Base-by-base conservation (phyloP, 1,284 basidiomycete genomes). In the Rhodotorula sp. region DNA sequence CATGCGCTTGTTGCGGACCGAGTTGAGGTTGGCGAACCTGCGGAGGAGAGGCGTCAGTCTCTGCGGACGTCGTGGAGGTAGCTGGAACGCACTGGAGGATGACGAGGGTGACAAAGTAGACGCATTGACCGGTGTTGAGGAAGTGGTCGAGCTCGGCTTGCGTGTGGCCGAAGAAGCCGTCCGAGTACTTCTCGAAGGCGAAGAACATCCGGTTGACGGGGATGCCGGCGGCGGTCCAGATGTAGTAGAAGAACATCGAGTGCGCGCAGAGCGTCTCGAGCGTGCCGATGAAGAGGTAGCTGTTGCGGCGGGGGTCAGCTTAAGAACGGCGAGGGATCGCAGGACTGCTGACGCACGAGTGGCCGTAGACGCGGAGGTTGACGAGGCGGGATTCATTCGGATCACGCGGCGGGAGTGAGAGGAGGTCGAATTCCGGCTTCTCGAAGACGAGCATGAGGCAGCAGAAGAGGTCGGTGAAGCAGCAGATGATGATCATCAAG, bases 91-190 rank as follows among this genome's bases (percentile, higher is more conserved):
- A 26, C 51, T 52, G 51, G 51, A 52, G n/a, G 51, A 52, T 52
- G 51, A 52, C 51, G 51, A 52, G 51, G 10, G 51, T 26, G 51
- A 52, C 51, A 18, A 52, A 52, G 51, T 52, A 52, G 51, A 52
- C 51, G 51, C 51, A 52, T 52, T 52, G 51, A 26, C 51, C 51
- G 51, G 51, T 52, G 51, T 52, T 52, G 51, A 52, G 51, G 51
- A 52, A 52, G 51, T 52, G 18, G 51, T 52, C 28, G 51, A 52
- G 51, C 51, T n/a, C 51, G 51, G n/a, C 51, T 52, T 52, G 51
- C 51, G 28, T 16, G 51, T 52, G 51, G n/a, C 51, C 51, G 51
- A 24, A 52, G 51, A 26, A 52, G 51, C 51, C 51, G 51, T 52
- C 51, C 51, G 51, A 52, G 24, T 24, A 52, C 13, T 52, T 52